These are phyloP conservation scores for Neltuma alba DNA, from an alignment of 306 rosid genomes.

Conservation along the genomic window DNA sequence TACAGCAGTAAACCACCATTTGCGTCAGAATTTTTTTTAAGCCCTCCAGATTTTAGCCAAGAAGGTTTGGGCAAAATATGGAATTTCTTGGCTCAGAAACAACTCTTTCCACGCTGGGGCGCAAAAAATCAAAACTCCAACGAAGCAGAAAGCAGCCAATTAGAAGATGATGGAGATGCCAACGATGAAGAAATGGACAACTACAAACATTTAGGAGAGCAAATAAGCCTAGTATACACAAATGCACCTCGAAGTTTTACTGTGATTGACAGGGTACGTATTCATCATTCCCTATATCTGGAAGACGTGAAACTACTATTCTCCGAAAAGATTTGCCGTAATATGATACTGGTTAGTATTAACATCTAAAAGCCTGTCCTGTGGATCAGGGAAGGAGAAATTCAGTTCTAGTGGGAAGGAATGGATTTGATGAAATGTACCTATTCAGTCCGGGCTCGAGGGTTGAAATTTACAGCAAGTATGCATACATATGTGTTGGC, in stretches of 20 bases:
- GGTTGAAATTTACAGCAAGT: slow-evolving; percentile 58
- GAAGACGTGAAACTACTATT: slow-evolving; percentile 24
- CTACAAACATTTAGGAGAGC: slow-evolving; percentile 61
- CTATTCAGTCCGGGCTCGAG: slow-evolving; percentile 80
- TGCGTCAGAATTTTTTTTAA: slow-evolving; percentile 50
- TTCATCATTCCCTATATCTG: neutral
- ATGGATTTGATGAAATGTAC: slow-evolving; percentile 76
- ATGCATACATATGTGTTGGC: slow-evolving; percentile 69
- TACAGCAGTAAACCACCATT: slow-evolving; percentile 56
- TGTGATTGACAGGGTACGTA: slow-evolving; percentile 76
- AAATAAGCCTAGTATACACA: slow-evolving; percentile 67
- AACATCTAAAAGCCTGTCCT: neutral
- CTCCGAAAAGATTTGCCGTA: neutral
- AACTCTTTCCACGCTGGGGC: slow-evolving; percentile 45
- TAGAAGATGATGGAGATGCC: slow-evolving; percentile 41
- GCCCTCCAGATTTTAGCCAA: slow-evolving; percentile 54
- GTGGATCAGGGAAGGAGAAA: slow-evolving; percentile 88
- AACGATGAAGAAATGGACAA: slow-evolving; percentile 66
- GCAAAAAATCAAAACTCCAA: slow-evolving; percentile 30
- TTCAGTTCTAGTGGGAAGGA: slow-evolving; percentile 71
- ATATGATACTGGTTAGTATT: neutral
- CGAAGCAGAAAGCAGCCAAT: slow-evolving; percentile 40
- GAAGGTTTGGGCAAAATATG: slow-evolving; percentile 43
- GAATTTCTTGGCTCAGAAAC: slow-evolving; percentile 39
- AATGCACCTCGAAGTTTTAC: slow-evolving; percentile 71